Evolutionary conservation across 2,329 filamentous ascomycete species (phyloP).

Genomic region (Cadophora sp.): DNA sequence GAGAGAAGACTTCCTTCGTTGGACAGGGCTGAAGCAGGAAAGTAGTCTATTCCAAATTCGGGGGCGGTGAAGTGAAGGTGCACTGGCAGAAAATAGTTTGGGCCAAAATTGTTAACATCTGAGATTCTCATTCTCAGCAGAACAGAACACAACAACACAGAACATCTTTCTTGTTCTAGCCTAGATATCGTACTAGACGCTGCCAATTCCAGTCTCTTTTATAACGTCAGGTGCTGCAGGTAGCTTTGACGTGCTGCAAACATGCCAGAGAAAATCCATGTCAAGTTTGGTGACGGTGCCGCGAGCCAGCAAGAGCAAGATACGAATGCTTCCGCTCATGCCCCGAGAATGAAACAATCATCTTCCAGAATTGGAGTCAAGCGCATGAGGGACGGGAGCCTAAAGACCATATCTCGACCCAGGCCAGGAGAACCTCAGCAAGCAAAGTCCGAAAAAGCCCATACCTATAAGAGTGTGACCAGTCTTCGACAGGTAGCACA

Average conservation of each 20-base stretch:
- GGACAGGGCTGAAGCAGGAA: background rate
- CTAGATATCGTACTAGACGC: background rate
- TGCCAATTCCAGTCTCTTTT: background rate
- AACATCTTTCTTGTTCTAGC: background rate
- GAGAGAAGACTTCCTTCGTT: too few species aligned
- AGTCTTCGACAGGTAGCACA: background rate
- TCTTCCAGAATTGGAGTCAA: constrained; percentile 23
- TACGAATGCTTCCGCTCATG: background rate
- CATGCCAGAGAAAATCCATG: constrained; percentile 52
- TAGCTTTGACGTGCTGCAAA: background rate
- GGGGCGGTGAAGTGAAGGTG: background rate
- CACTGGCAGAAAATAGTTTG: too few species aligned
- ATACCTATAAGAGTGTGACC: background rate
- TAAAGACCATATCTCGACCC: constrained; percentile 9
- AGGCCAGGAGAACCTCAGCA: background rate
- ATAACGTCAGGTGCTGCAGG: background rate
- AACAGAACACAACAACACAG: background rate
- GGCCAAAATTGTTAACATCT: background rate
- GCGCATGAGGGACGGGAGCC: constrained; percentile 30
- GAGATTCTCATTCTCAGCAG: background rate
- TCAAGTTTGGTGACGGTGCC: constrained; percentile 46
- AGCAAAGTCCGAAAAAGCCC: background rate
- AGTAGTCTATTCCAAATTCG: background rate
- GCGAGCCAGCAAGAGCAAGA: constrained; percentile 11
- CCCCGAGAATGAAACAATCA: background rate